A percentile compares a stretch with the other conserved stretches of the same genome.
Evolutionary conservation across 768 basidiomycete genomes (phyloP).

Genomic region (Tricholoma flavovirens): DNA sequence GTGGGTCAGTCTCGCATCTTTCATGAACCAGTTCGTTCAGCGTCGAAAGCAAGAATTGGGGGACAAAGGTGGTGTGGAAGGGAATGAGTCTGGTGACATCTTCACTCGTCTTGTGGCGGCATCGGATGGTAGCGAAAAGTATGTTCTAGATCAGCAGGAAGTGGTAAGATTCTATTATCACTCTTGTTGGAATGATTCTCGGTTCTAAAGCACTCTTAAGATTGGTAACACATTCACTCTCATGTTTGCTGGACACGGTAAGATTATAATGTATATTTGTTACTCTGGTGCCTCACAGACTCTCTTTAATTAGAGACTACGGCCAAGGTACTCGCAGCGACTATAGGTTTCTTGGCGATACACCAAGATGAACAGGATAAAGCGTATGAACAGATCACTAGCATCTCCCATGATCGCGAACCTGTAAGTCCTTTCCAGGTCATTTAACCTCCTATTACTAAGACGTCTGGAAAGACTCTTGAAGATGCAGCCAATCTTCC

Average conservation of each 20-base stretch:
- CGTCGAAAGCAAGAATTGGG: slow-evolving; percentile 9
- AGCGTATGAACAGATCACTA: slow-evolving; percentile 38
- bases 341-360: slow-evolving; percentile 36
- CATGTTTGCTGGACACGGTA: slow-evolving; percentile 23
- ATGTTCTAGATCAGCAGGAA: slow-evolving; percentile 16
- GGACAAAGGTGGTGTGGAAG: neutral
- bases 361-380: slow-evolving; percentile 44
- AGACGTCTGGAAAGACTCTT: slow-evolving; percentile 6
- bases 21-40: slow-evolving; percentile 10
- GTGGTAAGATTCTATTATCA: slow-evolving; percentile 9
- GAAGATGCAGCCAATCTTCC: slow-evolving; percentile 17
- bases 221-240: slow-evolving; percentile 20
- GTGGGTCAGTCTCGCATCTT: slow-evolving; percentile 13
- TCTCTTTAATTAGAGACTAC: slow-evolving; percentile 37
- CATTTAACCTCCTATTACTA: too few relatives aligned
- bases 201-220: slow-evolving; percentile 3
- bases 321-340: slow-evolving; percentile 41
- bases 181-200: neutral
- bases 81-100: slow-evolving; percentile 8
- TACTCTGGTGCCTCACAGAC: neutral
- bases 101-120: slow-evolving; percentile 17
- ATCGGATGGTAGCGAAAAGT: slow-evolving; percentile 13
- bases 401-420: slow-evolving; percentile 27
- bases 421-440: slow-evolving; percentile 18
- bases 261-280: neutral